Conservation (phyloP, 1,284 basidiomycete species). For the Apiotrichum veenhuisii region DNA sequence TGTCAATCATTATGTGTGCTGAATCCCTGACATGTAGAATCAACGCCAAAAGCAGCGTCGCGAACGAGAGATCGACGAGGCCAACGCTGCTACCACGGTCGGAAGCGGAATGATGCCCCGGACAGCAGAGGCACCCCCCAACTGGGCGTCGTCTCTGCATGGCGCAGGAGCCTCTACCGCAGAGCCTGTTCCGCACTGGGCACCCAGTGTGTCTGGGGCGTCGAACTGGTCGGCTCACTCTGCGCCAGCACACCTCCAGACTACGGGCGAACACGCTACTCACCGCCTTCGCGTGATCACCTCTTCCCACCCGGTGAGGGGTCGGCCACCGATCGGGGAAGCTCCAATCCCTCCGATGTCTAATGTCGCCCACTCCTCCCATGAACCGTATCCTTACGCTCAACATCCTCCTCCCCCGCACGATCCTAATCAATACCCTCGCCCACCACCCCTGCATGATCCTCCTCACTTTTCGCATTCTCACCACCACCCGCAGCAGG, state of each 20-base stretch:
- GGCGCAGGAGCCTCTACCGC: background rate
- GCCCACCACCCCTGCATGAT: background rate
- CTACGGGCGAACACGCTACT: background rate
- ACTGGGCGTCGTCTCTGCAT: background rate
- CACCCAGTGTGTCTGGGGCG: background rate
- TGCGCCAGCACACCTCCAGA: background rate
- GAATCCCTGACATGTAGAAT: slow-evolving; percentile 29
- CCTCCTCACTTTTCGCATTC: background rate
- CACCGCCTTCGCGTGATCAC: background rate
- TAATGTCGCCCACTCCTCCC: background rate
- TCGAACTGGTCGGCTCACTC: background rate
- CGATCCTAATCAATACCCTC: background rate
- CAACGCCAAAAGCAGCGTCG: slow-evolving; percentile 42
- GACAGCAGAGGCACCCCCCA: background rate
- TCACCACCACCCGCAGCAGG: background rate
- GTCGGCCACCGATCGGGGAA: background rate
- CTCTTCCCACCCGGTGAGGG: background rate
- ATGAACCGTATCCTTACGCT: background rate
- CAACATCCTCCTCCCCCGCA: background rate
- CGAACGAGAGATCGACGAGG: slow-evolving; percentile 19
- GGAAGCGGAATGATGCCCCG: background rate
- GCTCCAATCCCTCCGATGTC: background rate
- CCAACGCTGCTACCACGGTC: background rate
- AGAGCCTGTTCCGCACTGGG: background rate
- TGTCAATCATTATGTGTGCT: slow-evolving; percentile 8